phyloP scores from a whole-genome alignment of 768 basidiomycete genomes.

The Flagelloscypha sp. region DNA sequence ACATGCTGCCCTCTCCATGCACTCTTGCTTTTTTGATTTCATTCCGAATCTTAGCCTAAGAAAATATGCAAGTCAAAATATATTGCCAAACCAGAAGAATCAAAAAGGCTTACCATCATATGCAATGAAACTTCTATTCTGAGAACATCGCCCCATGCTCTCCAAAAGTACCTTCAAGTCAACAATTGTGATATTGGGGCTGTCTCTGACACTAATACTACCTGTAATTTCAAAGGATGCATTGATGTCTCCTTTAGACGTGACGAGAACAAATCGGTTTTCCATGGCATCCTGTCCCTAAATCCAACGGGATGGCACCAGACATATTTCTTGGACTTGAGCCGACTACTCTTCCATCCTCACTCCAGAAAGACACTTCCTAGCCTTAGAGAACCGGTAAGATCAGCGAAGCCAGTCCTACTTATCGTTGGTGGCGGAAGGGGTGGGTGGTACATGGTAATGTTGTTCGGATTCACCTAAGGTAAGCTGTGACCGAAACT shows the following conservation, averaged over 20 bases:
- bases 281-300: conserved; percentile 5
- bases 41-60: conserved; percentile 30
- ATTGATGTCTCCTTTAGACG: conserved; percentile 22
- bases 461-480: conserved; percentile 26
- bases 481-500: conserved; percentile 16
- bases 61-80: background rate
- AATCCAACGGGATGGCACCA: background rate
- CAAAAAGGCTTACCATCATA: conserved; percentile 20
- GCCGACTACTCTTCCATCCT: background rate
- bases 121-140: conserved; percentile 25
- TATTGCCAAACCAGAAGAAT: background rate
- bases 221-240: conserved; percentile 27
- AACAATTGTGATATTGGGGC: conserved; percentile 27
- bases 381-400: too few relatives aligned
- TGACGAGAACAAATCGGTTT: conserved; percentile 6
- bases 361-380: background rate
- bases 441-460: conserved; percentile 18
- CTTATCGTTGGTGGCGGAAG: background rate
- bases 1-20: conserved; percentile 26
- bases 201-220: conserved; percentile 20
- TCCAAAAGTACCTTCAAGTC: conserved; percentile 21
- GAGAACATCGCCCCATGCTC: conserved; percentile 30
- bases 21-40: conserved; percentile 30
- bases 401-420: too few relatives aligned
- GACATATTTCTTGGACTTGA: conserved; percentile 1